Base-by-base conservation (phyloP, 2,329 filamentous ascomycete genomes). In the Neonectria coccinea region DNA sequence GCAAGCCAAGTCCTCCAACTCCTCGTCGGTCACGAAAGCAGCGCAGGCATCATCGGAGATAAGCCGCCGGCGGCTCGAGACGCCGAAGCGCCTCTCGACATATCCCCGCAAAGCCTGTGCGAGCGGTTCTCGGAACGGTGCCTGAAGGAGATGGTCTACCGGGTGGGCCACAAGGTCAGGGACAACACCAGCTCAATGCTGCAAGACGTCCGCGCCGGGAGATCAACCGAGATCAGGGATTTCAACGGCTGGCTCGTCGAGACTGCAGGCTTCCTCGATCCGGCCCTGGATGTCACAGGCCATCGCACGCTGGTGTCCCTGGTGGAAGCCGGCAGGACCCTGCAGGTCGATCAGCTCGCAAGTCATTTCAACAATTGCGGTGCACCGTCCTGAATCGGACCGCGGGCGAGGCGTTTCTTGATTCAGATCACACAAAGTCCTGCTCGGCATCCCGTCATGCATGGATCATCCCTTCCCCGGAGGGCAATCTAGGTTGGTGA, bases 1-100 rank as follows among this genome's bases (percentile, higher is more conserved):
- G 89, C 92, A 5, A 91, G 88, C 54, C 81, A 85, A 25, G 89
- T 97, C n/a, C 86, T 97, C 36, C 88, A 86, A 61, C 84, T 84
- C 11, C 82, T 97, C 9, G 87, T 92, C 1, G 84, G 88, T 65
- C 81, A 94, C 31, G 83, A 88, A 48, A 79, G 76, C 64, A 81
- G 72, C 45, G 73, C 75, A 16, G 74, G 73, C 8, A 80, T 87
- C 31, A 73, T 86, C 47, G 59, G 55, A 36, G 44, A 41, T 10
- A 9, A 42, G 39, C 39, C 25, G 12, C n/a, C 56, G 14, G 31
- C 54, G 42, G 39, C 45, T 9, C 18, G 51, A 48, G 51, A 56
- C 25, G 45, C 56, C 36, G 44, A 66, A 18, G 47, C 61, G 2
- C 14, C 47, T 36, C 55, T 67, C 10, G 69, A 72, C 44, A 50